Conservation (phyloP, 2,329 filamentous ascomycete genomes). For the Albifimbria verrucaria region DNA sequence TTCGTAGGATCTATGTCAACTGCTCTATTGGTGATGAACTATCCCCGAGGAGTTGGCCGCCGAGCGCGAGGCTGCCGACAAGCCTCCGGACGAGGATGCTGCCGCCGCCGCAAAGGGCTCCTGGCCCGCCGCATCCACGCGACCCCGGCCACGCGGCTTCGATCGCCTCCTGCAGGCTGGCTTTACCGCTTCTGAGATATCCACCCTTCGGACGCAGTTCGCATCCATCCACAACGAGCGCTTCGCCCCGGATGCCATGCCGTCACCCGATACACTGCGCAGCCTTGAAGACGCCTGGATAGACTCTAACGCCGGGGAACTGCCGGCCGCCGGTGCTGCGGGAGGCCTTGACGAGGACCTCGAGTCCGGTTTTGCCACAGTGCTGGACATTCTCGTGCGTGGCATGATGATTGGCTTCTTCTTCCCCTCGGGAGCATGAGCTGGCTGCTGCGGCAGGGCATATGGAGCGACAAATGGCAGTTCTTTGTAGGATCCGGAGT, state of each 20-base stretch:
- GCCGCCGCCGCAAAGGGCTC: conserved; percentile 45
- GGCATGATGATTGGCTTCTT: conserved; percentile 92
- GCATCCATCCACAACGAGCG: conserved; percentile 76
- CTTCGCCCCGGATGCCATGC: conserved; percentile 78
- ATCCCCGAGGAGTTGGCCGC: conserved; percentile 64
- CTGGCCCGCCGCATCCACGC: conserved; percentile 20
- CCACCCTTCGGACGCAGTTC: conserved; percentile 84
- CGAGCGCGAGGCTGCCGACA: conserved; percentile 53
- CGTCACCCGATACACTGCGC: conserved; percentile 70
- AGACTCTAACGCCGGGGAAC: conserved; percentile 57
- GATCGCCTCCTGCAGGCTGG: conserved; percentile 79
- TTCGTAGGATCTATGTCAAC: conserved; percentile 78
- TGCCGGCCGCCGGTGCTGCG: conserved; percentile 34
- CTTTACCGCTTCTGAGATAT: conserved; percentile 79
- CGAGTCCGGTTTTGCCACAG: conserved; percentile 45
- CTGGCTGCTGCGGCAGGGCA: conserved; percentile 81
- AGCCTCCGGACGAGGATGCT: conserved; percentile 27
- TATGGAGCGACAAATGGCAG: conserved; percentile 81
- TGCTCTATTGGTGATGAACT: conserved; percentile 84
- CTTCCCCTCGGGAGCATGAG: conserved; percentile 85
- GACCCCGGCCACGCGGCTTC: conserved; percentile 64
- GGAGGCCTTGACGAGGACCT: conserved; percentile 35
- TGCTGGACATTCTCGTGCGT: conserved; percentile 81
- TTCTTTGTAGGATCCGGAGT: conserved; percentile 86
- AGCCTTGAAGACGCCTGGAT: conserved; percentile 89